These are phyloP conservation scores for Rhodotorula diobovata DNA, from an alignment of 768 basidiomycete genomes.

Conservation along the genomic window DNA sequence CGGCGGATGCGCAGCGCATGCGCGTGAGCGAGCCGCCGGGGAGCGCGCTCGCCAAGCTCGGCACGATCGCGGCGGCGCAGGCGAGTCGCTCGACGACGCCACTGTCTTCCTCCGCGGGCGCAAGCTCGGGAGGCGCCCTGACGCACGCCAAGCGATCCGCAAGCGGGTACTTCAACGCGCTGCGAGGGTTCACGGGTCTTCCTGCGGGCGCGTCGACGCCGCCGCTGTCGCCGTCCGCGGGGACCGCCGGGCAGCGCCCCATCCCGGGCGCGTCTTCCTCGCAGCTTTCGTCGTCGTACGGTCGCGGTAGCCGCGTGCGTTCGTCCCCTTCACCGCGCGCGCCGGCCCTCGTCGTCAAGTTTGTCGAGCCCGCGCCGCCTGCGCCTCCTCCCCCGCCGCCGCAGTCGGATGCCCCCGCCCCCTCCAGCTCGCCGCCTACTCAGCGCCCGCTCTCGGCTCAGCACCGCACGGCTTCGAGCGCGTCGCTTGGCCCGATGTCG, in stretches of 20 bases:
- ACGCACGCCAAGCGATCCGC: constrained; percentile 30
- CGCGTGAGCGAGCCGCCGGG: constrained; percentile 5
- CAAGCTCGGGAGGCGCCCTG: constrained; percentile 3
- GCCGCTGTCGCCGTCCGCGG: constrained; percentile 25
- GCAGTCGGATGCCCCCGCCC: neutral
- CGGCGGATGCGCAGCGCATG: neutral
- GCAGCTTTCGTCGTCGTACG: neutral
- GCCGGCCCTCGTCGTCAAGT: constrained; percentile 31
- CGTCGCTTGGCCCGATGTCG: constrained; percentile 29
- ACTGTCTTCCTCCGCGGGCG: neutral
- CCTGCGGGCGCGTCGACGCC: constrained; percentile 19
- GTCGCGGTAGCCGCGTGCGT: no score
- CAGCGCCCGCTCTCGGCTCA: neutral
- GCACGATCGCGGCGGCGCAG: constrained; percentile 14
- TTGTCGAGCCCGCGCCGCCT: constrained; percentile 20
- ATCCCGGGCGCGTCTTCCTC: neutral
- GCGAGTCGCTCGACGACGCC: neutral
- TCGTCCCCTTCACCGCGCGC: constrained; percentile 10
- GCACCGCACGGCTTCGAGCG: constrained; percentile 19
- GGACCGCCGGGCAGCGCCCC: neutral
- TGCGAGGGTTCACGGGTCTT: constrained; percentile 16
- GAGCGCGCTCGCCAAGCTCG: constrained; percentile 29
- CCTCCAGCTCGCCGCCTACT: neutral
- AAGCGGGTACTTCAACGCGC: constrained; percentile 32
- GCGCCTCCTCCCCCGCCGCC: neutral